Evolutionary conservation across 2,329 filamentous ascomycete species (phyloP).

Genomic region (Bipolaris bicolor): DNA sequence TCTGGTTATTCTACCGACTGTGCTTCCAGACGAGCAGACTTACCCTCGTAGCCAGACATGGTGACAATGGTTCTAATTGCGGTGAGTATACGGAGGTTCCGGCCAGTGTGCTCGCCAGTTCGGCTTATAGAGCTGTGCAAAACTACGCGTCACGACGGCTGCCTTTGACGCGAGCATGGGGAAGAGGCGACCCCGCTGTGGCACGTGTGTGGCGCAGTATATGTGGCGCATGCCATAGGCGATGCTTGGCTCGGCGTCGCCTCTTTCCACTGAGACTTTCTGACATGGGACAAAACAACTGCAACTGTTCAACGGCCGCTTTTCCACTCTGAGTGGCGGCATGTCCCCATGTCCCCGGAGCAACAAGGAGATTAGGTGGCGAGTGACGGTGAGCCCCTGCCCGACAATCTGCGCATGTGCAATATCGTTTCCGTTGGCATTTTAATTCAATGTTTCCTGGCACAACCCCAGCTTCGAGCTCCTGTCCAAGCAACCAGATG

Average conservation of each 20-base stretch:
- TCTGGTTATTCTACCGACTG: constrained; percentile 24
- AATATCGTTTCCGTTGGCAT: background rate
- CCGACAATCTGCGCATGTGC: background rate
- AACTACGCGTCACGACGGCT: constrained; percentile 21
- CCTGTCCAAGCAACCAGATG: background rate
- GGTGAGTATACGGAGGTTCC: background rate
- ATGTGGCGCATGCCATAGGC: background rate
- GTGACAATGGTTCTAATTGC: constrained; percentile 26
- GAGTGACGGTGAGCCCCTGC: background rate
- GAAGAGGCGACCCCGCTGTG: constrained; percentile 13
- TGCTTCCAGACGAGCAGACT: constrained; percentile 12
- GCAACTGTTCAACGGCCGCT: background rate
- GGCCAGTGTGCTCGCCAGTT: constrained; percentile 10
- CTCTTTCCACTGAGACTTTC: background rate
- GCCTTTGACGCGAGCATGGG: constrained; percentile 10
- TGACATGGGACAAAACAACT: background rate
- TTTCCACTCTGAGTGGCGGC: background rate
- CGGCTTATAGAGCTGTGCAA: constrained; percentile 17
- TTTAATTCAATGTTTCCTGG: background rate
- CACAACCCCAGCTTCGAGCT: background rate
- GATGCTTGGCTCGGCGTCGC: background rate
- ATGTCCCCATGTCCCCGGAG: background rate
- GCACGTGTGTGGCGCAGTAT: background rate
- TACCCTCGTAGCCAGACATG: constrained; percentile 58
- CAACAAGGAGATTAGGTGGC: background rate